Conservation (phyloP, 176 grass and related monocot species). For the Aegilops sharonensis region DNA sequence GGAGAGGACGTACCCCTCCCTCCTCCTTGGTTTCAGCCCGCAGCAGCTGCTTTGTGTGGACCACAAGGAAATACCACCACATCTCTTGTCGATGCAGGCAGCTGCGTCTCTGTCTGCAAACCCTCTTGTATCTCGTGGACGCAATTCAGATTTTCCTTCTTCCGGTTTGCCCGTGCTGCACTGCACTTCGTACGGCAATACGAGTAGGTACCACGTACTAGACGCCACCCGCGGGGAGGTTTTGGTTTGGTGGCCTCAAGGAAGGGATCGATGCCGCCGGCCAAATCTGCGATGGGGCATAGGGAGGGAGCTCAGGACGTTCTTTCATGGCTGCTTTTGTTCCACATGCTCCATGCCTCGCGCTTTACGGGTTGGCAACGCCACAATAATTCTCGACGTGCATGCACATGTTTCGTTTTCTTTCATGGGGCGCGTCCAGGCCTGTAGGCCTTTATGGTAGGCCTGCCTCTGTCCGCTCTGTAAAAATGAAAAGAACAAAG, state of each 20-base stretch:
- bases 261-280: conserved; percentile 21
- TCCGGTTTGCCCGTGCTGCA: too few species aligned
- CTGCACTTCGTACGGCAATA: too few species aligned
- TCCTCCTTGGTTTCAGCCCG: conserved; percentile 30
- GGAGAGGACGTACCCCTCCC: not conserved
- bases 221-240: too few species aligned
- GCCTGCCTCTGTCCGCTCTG: conserved; percentile 39
- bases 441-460: conserved; percentile 53
- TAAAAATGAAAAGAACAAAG: conserved; percentile 26
- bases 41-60: conserved; percentile 13
- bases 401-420: conserved; percentile 45
- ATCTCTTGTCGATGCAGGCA: conserved; percentile 5
- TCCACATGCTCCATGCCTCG: conserved; percentile 51
- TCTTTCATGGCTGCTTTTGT: conserved; percentile 51
- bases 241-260: too few species aligned
- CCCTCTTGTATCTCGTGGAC: not conserved
- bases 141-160: not conserved
- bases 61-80: conserved; percentile 20
- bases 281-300: conserved; percentile 49
- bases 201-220: too few species aligned
- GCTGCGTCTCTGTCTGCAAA: not conserved
- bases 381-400: conserved; percentile 34
- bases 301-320: conserved; percentile 39
- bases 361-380: conserved; percentile 68
- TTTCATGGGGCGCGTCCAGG: not conserved